These are phyloP conservation scores for Symbiodinium pilosum DNA, from an alignment of 73 alveolate genomes.

Conservation along the genomic window DNA sequence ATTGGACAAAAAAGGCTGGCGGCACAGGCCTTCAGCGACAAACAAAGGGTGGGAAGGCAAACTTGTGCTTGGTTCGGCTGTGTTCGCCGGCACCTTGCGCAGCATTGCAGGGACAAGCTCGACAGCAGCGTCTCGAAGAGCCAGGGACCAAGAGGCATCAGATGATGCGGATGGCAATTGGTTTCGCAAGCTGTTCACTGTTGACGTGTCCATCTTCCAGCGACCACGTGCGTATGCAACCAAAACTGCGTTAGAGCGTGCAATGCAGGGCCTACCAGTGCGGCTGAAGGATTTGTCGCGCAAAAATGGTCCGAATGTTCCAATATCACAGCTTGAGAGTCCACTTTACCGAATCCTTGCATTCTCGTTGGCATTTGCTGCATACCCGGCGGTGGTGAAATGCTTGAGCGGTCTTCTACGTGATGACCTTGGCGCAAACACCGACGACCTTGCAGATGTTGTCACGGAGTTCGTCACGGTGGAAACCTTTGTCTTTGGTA, in stretches of 20 bases:
- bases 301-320: constrained; percentile 79
- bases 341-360: constrained; percentile 32
- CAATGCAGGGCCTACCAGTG: neutral
- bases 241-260: constrained; percentile 9
- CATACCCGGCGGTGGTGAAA: constrained; percentile 36
- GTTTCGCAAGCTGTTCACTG: neutral
- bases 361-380: constrained; percentile 24
- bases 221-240: constrained; percentile 46
- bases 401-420: constrained; percentile 13
- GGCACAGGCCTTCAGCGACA: neutral
- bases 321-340: constrained; percentile 21
- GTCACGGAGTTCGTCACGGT: constrained; percentile 76
- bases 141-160: neutral
- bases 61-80: neutral
- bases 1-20: no score
- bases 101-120: neutral
- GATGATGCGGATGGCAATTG: neutral
- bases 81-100: neutral
- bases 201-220: constrained; percentile 30
- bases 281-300: constrained; percentile 44
- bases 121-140: neutral
- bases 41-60: neutral
- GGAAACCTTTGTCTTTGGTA: constrained; percentile 79
- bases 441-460: constrained; percentile 41
- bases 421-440: neutral